These are phyloP conservation scores for Canna indica DNA, from an alignment of 176 grass and related monocot species.

Conservation along the genomic window DNA sequence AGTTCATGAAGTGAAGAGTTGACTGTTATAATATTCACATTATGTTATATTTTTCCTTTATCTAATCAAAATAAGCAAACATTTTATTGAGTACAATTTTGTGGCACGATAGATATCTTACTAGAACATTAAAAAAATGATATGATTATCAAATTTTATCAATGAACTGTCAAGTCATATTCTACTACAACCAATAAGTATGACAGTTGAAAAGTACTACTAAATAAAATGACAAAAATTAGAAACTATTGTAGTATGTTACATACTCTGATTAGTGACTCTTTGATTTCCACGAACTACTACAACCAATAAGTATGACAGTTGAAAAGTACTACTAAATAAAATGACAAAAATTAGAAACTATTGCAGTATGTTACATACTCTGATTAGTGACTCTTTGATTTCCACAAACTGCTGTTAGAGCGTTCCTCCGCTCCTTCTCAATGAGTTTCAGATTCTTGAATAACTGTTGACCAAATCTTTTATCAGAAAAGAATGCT, in stretches of 20 bases:
- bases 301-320: not conserved
- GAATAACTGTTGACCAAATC: conserved; percentile 81
- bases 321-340: not conserved
- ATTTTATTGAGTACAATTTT: not conserved
- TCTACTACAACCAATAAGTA: not conserved
- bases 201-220: not conserved
- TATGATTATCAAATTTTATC: not conserved
- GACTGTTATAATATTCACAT: not conserved
- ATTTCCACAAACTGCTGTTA: conserved; percentile 64
- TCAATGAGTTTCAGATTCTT: conserved; percentile 66
- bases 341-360: not conserved
- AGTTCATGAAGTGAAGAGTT: not conserved
- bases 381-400: conserved; percentile 94
- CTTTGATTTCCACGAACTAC: conserved; percentile 48
- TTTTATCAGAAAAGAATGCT: conserved; percentile 66
- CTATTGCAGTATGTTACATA: conserved; percentile 20
- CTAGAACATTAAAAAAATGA: not conserved
- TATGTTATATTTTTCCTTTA: not conserved
- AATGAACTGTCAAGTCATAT: too few species aligned
- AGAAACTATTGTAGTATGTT: not conserved
- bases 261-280: conserved; percentile 95
- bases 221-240: not conserved
- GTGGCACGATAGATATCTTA: not conserved
- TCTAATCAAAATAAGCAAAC: not conserved
- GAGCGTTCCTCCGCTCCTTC: conserved; percentile 57